Percentiles rank a stretch among this genome's conserved stretches.
These are phyloP conservation scores for Lophiostoma macrostomum DNA, from an alignment of 495 filamentous ascomycete species.

Conservation along the genomic window DNA sequence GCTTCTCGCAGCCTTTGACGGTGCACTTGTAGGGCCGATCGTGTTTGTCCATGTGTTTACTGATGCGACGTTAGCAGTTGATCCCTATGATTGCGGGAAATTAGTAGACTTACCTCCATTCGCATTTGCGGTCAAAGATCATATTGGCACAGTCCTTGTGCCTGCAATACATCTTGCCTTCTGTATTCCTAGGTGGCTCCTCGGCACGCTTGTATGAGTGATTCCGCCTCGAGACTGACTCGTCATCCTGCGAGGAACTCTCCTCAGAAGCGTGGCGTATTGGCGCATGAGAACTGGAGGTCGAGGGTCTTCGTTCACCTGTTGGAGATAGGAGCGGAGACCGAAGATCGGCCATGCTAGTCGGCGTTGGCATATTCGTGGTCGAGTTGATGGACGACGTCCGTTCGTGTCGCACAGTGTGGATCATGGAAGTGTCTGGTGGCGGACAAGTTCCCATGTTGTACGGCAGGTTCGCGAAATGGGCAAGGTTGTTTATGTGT, in stretches of 20 bases:
- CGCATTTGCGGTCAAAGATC: slow-evolving; percentile 76
- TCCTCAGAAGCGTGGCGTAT: slow-evolving; percentile 17
- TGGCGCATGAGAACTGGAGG: slow-evolving; percentile 8
- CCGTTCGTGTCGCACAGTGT: slow-evolving; percentile 13
- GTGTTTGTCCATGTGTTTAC: slow-evolving; percentile 98
- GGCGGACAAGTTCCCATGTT: slow-evolving; percentile 16
- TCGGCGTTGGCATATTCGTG: slow-evolving; percentile 22
- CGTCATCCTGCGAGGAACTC: slow-evolving; percentile 19
- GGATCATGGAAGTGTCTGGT: slow-evolving; percentile 11
- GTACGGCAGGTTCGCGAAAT: slow-evolving; percentile 10
- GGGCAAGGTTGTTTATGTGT: slow-evolving; percentile 10
- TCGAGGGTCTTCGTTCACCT: slow-evolving; percentile 12
- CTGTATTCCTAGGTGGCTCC: slow-evolving; percentile 60
- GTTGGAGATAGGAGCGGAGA: slow-evolving; percentile 16
- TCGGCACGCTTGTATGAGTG: slow-evolving; percentile 39
- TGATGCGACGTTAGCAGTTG: slow-evolving; percentile 37
- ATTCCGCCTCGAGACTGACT: slow-evolving; percentile 19
- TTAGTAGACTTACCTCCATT: slow-evolving; percentile 73
- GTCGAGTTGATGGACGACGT: slow-evolving; percentile 18
- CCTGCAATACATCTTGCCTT: slow-evolving; percentile 70
- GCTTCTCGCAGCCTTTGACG: slow-evolving; percentile 74
- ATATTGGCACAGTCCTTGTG: slow-evolving; percentile 56
- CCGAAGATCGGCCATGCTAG: slow-evolving; percentile 21
- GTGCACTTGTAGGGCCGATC: slow-evolving; percentile 83
- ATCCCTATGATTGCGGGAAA: background rate